phyloP scores from a whole-genome alignment of 192 early-diverging fungal genomes.

The Backusella tarrabulga region DNA sequence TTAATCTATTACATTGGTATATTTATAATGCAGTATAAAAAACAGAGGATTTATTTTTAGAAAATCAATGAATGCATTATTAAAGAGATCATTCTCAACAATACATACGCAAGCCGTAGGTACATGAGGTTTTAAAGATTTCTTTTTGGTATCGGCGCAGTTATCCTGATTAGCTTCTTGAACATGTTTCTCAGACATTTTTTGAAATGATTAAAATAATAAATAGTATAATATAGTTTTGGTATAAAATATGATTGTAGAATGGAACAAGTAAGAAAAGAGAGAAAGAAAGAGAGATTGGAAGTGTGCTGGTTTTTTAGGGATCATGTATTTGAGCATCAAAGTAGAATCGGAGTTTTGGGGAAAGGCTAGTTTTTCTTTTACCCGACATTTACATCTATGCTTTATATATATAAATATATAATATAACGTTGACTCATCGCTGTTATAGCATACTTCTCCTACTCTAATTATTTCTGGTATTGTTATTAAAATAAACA shows the following conservation, averaged over 20 bases:
- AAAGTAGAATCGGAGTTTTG: background rate
- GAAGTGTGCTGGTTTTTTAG: background rate
- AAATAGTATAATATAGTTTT: background rate
- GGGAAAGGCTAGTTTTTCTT: background rate
- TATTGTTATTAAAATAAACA: background rate
- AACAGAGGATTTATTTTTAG: background rate
- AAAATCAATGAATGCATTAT: background rate
- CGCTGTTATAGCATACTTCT: background rate
- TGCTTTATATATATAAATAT: background rate
- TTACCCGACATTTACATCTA: background rate
- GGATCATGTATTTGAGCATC: background rate
- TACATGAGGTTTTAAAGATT: conserved; percentile 57
- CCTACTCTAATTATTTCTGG: background rate
- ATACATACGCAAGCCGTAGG: conserved; percentile 69
- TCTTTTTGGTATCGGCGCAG: background rate
- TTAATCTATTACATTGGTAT: conserved; percentile 40
- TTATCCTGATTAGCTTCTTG: background rate
- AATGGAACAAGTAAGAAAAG: background rate
- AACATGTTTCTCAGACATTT: background rate
- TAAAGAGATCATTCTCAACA: background rate
- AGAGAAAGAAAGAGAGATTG: background rate
- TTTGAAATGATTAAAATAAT: background rate
- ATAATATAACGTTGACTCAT: background rate
- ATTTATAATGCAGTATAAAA: background rate
- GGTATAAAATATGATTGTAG: background rate